phyloP scores from a whole-genome alignment of 495 filamentous ascomycete species.

The Jackrogersella multiformis region DNA sequence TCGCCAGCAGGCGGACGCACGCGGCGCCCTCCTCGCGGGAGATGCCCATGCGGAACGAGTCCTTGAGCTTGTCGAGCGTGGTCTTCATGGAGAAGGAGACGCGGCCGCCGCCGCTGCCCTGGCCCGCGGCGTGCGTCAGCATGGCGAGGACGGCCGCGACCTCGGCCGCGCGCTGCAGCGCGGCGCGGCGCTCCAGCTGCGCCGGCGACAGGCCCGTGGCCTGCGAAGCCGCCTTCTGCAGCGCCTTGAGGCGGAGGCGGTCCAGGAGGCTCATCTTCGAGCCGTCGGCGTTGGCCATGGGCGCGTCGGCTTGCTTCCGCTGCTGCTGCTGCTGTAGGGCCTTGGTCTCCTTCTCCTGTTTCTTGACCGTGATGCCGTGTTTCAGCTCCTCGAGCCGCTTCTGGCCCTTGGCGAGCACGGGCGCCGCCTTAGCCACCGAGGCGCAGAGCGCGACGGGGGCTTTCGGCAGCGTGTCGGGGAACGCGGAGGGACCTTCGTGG shows the following conservation, averaged over 20 bases:
- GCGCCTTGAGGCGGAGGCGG: constrained; percentile 69
- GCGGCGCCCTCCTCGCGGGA: constrained; percentile 64
- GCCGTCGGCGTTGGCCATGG: constrained; percentile 45
- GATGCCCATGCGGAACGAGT: constrained; percentile 69
- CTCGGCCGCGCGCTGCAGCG: constrained; percentile 68
- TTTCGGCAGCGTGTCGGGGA: constrained; percentile 64
- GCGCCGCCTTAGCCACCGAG: constrained; percentile 55
- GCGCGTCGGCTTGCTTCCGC: background rate
- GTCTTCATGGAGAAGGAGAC: constrained; percentile 69
- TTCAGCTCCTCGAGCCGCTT: constrained; percentile 69
- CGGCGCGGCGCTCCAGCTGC: constrained; percentile 64
- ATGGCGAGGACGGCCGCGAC: constrained; percentile 68
- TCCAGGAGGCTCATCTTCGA: constrained; percentile 64
- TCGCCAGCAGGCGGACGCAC: constrained; percentile 65
- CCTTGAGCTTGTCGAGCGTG: constrained; percentile 66
- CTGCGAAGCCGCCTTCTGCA: constrained; percentile 50
- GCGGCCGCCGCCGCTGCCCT: constrained; percentile 47
- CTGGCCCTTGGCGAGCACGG: constrained; percentile 64
- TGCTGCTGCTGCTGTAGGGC: background rate
- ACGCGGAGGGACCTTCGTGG: constrained; percentile 43
- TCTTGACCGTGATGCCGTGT: constrained; percentile 57
- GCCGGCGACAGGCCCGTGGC: constrained; percentile 51
- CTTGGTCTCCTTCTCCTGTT: constrained; percentile 45
- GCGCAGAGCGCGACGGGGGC: constrained; percentile 60
- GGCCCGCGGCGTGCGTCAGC: constrained; percentile 57